Evolutionary conservation across 805 yeast genomes (phyloP), one percentile per base, ranked within the genome.

Genomic region (Metschnikowia corniflorae): DNA sequence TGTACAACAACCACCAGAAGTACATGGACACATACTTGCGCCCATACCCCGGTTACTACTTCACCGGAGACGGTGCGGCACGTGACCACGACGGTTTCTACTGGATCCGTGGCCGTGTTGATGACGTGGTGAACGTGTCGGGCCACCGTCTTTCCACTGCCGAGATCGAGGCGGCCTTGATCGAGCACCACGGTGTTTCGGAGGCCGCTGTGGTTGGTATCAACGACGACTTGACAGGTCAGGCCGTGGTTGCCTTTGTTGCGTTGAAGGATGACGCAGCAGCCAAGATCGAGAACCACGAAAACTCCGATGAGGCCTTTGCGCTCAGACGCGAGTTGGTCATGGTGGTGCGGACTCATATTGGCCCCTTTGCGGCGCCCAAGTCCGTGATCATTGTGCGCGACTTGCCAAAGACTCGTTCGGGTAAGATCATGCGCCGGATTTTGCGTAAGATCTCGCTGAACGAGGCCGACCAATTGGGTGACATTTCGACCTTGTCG

Each of bases 11-110:
- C 64, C 83, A 84, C 62, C 70, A 71, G 48, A 72, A 87, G 58
- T 85, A 69, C 63, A 63, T 80, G 66, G 94, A 85, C 52, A 85
- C 93, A n/a, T 85, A 85, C 63, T 65, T 83, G 58, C 80, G 77
- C 40, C 91, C 93, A 35, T 85, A 83, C 65, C 84, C 85, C 33
- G 88, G 88, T 32, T 77, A 75, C 58, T 85, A 83, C 67, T 85
- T 85, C 68, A 80, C 93, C 1, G 95, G 95, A 53, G 95, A 85
- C 63, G 94, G 94, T 63, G 93, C 91, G 18, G 91, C 88, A 14
- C 75, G 89, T 57, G 94, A 85, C 58, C 70, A 75, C 49, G 91
- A 84, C 57, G 94, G 94, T 5, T 85, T 76, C 68, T 81, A 78
- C 65, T 85, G 93, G 89, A 83, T 85, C 47, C 62, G 83, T 54